Conservation (phyloP, 75 land plant genomes). For the Isoetes taiwanensis region DNA sequence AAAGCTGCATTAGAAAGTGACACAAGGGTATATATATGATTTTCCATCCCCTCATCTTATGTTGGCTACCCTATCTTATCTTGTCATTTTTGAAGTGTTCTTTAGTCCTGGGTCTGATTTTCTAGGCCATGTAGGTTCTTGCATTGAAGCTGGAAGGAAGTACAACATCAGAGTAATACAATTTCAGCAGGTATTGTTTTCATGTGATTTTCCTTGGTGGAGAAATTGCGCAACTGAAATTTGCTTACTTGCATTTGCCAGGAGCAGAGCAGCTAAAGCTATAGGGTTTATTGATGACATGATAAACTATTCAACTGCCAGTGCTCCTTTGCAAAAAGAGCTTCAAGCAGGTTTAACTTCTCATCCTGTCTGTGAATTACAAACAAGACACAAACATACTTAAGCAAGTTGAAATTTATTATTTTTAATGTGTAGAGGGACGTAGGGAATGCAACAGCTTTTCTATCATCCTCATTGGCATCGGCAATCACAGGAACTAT, state of each 20-base stretch:
- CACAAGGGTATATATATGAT: constrained; percentile 51
- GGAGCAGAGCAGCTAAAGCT: constrained; percentile 98
- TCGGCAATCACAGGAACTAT: constrained; percentile 81
- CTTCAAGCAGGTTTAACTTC: constrained; percentile 53
- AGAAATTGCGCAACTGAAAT: too few relatives aligned
- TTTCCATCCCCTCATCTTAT: too few relatives aligned
- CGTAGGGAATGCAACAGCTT: constrained; percentile 89
- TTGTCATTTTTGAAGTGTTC: too few relatives aligned
- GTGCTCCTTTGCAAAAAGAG: constrained; percentile 93
- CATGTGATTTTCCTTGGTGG: too few relatives aligned
- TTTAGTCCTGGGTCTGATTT: too few relatives aligned
- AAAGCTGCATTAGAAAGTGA: constrained; percentile 98
- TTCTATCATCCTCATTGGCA: constrained; percentile 82
- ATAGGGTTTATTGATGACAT: constrained; percentile 95
- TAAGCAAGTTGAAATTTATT: background rate
- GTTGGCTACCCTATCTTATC: too few relatives aligned
- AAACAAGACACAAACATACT: background rate
- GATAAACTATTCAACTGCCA: constrained; percentile 74
- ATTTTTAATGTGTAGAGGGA: too few relatives aligned
- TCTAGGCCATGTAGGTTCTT: constrained; percentile 84
- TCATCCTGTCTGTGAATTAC: background rate
- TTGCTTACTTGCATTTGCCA: too few relatives aligned
- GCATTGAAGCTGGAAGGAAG: constrained; percentile 93
- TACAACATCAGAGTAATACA: constrained; percentile 76
- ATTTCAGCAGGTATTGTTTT: constrained; percentile 99